phyloP scores from a whole-genome alignment of 148 eudicot species.

The Gaultheria prostrata region DNA sequence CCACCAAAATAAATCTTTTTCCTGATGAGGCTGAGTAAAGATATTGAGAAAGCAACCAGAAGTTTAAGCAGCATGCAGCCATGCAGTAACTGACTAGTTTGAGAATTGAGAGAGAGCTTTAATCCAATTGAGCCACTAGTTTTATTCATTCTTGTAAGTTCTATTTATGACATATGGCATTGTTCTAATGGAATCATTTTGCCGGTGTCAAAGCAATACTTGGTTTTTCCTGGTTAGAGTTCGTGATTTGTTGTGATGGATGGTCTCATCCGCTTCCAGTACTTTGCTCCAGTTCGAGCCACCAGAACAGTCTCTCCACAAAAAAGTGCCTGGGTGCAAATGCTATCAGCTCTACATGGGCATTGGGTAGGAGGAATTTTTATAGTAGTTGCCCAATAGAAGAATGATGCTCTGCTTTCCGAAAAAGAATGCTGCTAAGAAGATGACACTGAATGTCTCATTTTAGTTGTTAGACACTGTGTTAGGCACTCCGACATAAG shows the following conservation, averaged over 20 bases:
- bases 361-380: neutral
- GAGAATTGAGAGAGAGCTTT: neutral
- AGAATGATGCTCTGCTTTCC: neutral
- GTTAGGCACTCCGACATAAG: neutral
- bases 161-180: neutral
- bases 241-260: neutral
- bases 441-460: neutral
- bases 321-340: neutral
- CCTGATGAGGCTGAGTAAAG: neutral
- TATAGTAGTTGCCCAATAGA: neutral
- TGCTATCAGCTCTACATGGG: neutral
- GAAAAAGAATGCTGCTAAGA: neutral
- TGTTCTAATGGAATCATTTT: neutral
- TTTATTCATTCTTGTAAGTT: neutral
- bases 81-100: neutral
- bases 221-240: neutral
- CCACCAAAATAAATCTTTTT: neutral
- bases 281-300: neutral
- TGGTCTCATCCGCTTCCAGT: neutral
- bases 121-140: neutral
- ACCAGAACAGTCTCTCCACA: neutral
- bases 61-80: neutral
- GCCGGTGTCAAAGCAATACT: no score
- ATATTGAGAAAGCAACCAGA: neutral
- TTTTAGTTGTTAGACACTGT: neutral